Conservation (phyloP, 176 grass and related monocot genomes). For the Aegilops tauschii region DNA sequence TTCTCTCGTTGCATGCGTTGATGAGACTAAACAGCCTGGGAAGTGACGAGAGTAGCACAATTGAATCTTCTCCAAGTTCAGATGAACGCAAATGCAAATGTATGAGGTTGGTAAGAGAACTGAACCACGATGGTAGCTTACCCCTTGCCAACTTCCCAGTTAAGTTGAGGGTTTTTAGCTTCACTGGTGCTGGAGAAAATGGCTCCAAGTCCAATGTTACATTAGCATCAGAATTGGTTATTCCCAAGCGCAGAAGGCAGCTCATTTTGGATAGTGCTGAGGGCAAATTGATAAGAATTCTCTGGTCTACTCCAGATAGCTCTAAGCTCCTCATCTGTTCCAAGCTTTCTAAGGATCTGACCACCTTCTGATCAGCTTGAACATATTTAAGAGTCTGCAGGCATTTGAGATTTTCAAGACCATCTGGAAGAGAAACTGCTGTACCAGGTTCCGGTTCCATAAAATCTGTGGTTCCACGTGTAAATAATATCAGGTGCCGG, state of each 20-base stretch:
- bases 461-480: background rate
- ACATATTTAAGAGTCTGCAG: conserved; percentile 42
- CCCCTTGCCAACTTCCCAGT: background rate
- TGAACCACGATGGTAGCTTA: conserved; percentile 4
- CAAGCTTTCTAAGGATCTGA: background rate
- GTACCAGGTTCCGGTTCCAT: background rate
- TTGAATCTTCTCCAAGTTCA: conserved; percentile 6
- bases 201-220: conserved; percentile 1
- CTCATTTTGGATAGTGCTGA: conserved; percentile 25
- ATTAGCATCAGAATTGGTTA: background rate
- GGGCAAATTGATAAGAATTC: background rate
- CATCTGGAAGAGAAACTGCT: background rate
- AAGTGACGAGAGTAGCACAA: background rate
- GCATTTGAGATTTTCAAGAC: background rate
- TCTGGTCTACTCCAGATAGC: background rate
- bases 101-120: conserved; percentile 11
- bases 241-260: conserved; percentile 7
- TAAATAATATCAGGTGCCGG: conserved; percentile 32
- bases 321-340: conserved; percentile 30
- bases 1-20: background rate
- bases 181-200: background rate
- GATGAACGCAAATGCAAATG: background rate
- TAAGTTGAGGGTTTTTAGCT: conserved; percentile 21
- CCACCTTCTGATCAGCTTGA: background rate
- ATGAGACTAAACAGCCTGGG: conserved; percentile 25